phyloP scores from a whole-genome alignment of 192 early-diverging fungal species.

The Podila horticola region DNA sequence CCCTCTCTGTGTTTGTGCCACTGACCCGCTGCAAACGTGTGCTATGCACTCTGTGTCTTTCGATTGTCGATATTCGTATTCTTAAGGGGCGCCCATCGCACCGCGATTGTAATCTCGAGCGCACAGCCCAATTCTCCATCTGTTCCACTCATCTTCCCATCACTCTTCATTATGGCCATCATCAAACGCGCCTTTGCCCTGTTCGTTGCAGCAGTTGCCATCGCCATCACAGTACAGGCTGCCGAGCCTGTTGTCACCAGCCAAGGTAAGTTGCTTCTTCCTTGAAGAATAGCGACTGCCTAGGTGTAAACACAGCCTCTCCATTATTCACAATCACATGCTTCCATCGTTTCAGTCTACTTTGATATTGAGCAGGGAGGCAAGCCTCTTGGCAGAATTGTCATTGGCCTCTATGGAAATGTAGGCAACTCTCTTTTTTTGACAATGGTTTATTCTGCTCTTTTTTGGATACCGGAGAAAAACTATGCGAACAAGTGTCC shows the following conservation, averaged over 20 bases:
- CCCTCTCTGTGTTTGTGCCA: no score
- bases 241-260: constrained; percentile 73
- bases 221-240: constrained; percentile 39
- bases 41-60: no score
- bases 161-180: constrained; percentile 21
- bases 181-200: constrained; percentile 33
- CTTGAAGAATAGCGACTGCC: no score
- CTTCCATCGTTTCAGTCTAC: constrained; percentile 63
- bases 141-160: not conserved
- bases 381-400: constrained; percentile 72
- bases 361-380: constrained; percentile 89
- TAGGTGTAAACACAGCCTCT: no score
- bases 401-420: constrained; percentile 81
- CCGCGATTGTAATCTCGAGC: no score
- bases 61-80: not conserved
- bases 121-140: not conserved
- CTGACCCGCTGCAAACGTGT: no score
- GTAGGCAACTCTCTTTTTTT: constrained; percentile 46
- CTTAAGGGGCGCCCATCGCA: no score
- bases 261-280: constrained; percentile 56
- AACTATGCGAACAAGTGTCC: constrained; percentile 53
- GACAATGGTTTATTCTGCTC: constrained; percentile 32
- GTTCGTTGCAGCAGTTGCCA: constrained; percentile 20
- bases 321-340: not conserved
- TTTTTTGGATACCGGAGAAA: constrained; percentile 59